Evolutionary conservation across 176 grass and related monocot species (phyloP), one percentile per base, ranked within the genome.

Genomic region (Puccinellia tenuiflora): DNA sequence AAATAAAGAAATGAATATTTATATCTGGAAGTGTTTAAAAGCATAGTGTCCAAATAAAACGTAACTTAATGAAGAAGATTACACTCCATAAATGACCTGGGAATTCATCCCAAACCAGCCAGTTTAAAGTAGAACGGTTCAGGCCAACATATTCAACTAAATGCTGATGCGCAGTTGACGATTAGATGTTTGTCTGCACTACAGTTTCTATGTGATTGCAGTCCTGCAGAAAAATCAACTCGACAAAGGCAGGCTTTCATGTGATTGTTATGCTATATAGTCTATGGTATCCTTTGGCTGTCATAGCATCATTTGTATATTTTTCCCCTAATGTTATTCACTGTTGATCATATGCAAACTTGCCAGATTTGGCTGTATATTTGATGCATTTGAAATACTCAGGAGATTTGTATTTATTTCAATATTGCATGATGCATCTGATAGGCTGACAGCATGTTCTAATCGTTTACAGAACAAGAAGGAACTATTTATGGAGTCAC

Each of bases 401-500:
- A 18, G 66, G 22, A 43, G 1, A 62, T 78, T 75, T 78, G 46
- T 83, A 52, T 88, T 7, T 65, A 48, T 63, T 26, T 61, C 42
- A 55, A 51, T 71, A 34, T 40, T 81, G 43, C 60, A 63, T 63
- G 60, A 33, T 63, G 28, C 60, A 20, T 73, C 69, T 48, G 42
- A 73, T 30, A 70, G 40, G 42, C 50, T 88, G 79, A 86, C 30
- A 61, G 14, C 35, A 52, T 82, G 63, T 85, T 76, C 30, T 61
- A 65, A 73, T 56, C 59, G 7, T 86, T 85, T 86, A 73, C 96
- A 95, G 92, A 91, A 52, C 35, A 83, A 91, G 67, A 85, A 93
- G 79, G 88, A 95, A 70, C 85, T 98, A 69, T 98, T 98, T 77
- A 93, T 98, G 96, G 90, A 98, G 77, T 98, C 96, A 33, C 90